These are phyloP conservation scores for Sphaerulina vaccinii DNA, from an alignment of 2,329 filamentous ascomycete species.

Conservation along the genomic window DNA sequence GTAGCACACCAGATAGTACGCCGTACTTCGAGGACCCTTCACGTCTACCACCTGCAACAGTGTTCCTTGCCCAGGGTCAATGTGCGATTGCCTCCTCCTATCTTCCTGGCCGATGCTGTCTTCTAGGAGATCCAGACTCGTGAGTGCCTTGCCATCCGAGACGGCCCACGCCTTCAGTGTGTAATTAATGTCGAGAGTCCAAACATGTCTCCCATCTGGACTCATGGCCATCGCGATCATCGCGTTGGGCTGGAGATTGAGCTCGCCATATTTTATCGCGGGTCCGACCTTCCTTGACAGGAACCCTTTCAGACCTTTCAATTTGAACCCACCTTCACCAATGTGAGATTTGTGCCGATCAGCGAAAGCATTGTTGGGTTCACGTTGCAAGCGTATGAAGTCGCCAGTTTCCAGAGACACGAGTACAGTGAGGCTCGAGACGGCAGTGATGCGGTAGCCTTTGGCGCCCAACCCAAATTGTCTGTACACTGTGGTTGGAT, in stretches of 20 bases:
- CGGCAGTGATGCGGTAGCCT: conserved; percentile 77
- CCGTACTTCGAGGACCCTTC: conserved; percentile 17
- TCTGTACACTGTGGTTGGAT: conserved; percentile 74
- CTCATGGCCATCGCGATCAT: conserved; percentile 59
- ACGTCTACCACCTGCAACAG: conserved; percentile 66
- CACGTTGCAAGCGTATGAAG: conserved; percentile 68
- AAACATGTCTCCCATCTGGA: conserved; percentile 55
- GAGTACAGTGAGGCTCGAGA: conserved; percentile 70
- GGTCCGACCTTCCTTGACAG: conserved; percentile 66
- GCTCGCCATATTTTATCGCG: conserved; percentile 62
- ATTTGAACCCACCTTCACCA: conserved; percentile 66
- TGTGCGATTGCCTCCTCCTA: conserved; percentile 52
- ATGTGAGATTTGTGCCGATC: conserved; percentile 69
- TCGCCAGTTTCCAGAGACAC: conserved; percentile 79
- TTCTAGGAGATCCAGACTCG: conserved; percentile 74
- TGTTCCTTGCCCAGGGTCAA: conserved; percentile 76
- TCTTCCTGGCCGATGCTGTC: conserved; percentile 47
- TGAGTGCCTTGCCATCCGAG: conserved; percentile 72
- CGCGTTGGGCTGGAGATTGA: conserved; percentile 65
- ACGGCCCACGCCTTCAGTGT: conserved; percentile 87
- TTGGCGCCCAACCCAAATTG: conserved; percentile 73
- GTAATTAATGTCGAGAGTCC: conserved; percentile 87
- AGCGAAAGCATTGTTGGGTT: conserved; percentile 53
- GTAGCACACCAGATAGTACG: conserved; percentile 73
- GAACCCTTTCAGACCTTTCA: conserved; percentile 61